These are phyloP conservation scores for Trichoderma citrinoviride DNA, from an alignment of 2,329 filamentous ascomycete species.

Conservation along the genomic window DNA sequence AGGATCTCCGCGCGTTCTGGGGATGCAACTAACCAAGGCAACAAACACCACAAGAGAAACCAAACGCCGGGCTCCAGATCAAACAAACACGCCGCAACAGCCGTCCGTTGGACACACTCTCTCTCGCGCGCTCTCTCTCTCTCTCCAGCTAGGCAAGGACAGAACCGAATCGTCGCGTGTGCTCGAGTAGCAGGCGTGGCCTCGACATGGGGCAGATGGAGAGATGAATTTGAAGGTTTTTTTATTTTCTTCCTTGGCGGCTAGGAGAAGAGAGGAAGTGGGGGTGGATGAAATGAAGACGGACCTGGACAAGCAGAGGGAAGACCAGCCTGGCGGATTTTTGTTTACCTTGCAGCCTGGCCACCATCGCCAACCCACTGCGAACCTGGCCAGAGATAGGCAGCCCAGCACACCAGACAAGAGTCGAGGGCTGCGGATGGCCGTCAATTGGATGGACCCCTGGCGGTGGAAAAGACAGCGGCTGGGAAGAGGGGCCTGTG, in stretches of 20 bases:
- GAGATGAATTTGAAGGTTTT: slow-evolving; percentile 6
- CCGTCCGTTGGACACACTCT: background rate
- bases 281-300: slow-evolving; percentile 1
- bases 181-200: slow-evolving; percentile 13
- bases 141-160: background rate
- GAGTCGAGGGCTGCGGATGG: background rate
- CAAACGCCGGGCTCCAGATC: slow-evolving; percentile 32
- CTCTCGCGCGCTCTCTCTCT: too few relatives aligned
- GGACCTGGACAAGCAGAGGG: background rate
- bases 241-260: background rate
- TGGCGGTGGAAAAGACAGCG: slow-evolving; percentile 2
- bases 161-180: background rate
- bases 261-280: background rate
- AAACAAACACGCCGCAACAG: slow-evolving; percentile 1
- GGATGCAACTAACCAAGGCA: slow-evolving; percentile 15
- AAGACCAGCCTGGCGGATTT: slow-evolving; percentile 2
- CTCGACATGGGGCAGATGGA: slow-evolving; percentile 12
- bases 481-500: background rate
- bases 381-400: background rate
- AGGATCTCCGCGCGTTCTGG: slow-evolving; percentile 1
- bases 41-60: slow-evolving; percentile 22
- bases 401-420: background rate
- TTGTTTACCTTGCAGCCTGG: slow-evolving; percentile 16
- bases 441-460: background rate
- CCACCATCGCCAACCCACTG: background rate